Conservation (phyloP, 768 basidiomycete species). For the Glaciozyma martinii region DNA sequence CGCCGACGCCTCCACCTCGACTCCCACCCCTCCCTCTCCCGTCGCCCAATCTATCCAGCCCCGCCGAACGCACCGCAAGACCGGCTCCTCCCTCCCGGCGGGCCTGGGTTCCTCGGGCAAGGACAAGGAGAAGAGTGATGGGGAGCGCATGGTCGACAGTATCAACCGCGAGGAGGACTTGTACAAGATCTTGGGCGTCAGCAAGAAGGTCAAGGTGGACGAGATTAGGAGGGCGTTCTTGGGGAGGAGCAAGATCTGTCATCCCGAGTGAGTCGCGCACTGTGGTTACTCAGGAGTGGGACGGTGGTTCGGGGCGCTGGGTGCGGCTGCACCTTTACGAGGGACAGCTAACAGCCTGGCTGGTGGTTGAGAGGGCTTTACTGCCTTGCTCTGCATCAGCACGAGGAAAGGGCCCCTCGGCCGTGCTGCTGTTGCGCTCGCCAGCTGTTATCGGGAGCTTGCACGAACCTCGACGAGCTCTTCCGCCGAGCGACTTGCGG, state of each 20-base stretch:
- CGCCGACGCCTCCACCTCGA: neutral
- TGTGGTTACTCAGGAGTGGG: neutral
- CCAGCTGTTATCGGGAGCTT: no score
- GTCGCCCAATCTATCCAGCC: neutral
- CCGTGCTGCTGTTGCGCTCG: no score
- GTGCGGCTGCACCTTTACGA: no score
- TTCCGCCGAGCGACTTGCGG: no score
- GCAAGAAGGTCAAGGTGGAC: slow-evolving; percentile 51
- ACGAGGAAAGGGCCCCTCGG: neutral
- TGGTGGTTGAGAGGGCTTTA: neutral
- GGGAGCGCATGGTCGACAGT: slow-evolving; percentile 13
- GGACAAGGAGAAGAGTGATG: neutral
- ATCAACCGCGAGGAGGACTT: slow-evolving; percentile 47
- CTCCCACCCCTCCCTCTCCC: neutral
- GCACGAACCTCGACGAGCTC: no score
- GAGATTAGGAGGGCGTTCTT: slow-evolving; percentile 68
- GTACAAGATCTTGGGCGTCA: slow-evolving; percentile 62
- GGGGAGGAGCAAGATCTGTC: slow-evolving; percentile 62
- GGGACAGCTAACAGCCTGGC: neutral
- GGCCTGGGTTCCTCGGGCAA: neutral
- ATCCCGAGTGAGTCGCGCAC: slow-evolving; percentile 63
- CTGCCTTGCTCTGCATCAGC: neutral
- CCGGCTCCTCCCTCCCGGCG: neutral
- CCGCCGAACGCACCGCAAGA: neutral
- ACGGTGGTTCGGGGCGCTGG: neutral